A percentile compares a stretch with the other conserved stretches of the same genome.
These are phyloP conservation scores for Solanum habrochaites DNA, from an alignment of 257 asterid genomes.

Conservation along the genomic window DNA sequence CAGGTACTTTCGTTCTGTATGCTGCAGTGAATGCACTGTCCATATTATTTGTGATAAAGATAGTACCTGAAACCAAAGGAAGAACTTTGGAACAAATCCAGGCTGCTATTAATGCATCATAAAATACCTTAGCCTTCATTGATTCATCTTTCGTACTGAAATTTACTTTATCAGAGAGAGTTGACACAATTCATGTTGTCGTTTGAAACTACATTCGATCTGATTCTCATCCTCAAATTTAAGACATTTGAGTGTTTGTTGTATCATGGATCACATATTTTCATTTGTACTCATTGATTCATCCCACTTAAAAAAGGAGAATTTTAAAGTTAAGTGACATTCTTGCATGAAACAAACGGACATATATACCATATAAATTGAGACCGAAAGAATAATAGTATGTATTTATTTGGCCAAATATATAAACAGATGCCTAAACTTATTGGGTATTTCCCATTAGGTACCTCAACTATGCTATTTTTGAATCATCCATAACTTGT, in stretches of 20 bases:
- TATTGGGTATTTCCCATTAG: no score
- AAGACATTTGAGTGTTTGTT: not conserved
- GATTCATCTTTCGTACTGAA: not conserved
- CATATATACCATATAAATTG: no score
- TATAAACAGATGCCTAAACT: no score
- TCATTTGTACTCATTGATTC: not conserved
- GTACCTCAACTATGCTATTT: no score
- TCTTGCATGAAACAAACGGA: no score
- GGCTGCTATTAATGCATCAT: conserved; percentile 38
- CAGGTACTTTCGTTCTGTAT: conserved; percentile 79
- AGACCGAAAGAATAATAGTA: no score
- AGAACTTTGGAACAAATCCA: conserved; percentile 84
- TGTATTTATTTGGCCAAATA: no score
- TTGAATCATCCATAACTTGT: no score
- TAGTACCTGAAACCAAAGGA: conserved; percentile 95
- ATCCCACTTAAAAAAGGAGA: not conserved
- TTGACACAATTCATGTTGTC: not conserved
- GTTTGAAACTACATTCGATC: not conserved
- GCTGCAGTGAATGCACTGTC: conserved; percentile 59
- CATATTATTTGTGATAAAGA: conserved; percentile 52
- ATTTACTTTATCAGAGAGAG: not conserved
- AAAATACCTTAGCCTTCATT: not conserved
- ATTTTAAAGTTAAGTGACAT: not conserved
- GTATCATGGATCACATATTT: not conserved
- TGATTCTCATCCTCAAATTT: not conserved